A percentile compares a stretch with the other conserved stretches of the same genome.
These are phyloP conservation scores for Paracoccidioides brasiliensis DNA, from an alignment of 2,329 filamentous ascomycete species.

Conservation along the genomic window DNA sequence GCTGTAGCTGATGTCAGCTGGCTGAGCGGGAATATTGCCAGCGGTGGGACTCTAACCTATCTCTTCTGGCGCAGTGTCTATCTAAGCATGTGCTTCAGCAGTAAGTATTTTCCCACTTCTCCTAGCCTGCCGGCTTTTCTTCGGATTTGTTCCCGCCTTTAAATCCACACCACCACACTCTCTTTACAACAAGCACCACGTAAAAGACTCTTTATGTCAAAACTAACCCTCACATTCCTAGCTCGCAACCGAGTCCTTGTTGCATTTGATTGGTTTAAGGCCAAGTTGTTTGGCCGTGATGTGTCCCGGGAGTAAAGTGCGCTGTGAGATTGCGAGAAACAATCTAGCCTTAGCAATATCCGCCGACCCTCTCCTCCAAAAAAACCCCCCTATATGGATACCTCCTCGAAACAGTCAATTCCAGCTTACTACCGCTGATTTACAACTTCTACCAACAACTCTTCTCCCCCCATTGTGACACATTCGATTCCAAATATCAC, in stretches of 20 bases:
- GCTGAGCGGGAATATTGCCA: conserved; percentile 93
- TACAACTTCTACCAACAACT: too few species aligned
- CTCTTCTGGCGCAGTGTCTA: conserved; percentile 98
- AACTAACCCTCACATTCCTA: conserved; percentile 24
- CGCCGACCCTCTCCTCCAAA: neutral
- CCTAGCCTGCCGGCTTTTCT: neutral
- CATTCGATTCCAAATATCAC: too few species aligned
- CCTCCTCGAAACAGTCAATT: neutral
- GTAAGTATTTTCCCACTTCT: conserved; percentile 45
- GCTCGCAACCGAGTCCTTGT: conserved; percentile 91
- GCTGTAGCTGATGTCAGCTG: conserved; percentile 94
- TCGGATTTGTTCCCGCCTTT: neutral
- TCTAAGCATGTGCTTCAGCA: conserved; percentile 99
- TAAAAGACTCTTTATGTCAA: neutral
- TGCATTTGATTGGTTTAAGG: conserved; percentile 90
- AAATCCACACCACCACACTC: too few species aligned
- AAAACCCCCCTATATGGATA: neutral
- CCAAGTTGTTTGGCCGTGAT: conserved; percentile 90
- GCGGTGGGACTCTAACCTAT: conserved; percentile 86
- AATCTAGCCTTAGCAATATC: neutral
- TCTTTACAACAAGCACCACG: too few species aligned
- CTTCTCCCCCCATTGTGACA: too few species aligned
- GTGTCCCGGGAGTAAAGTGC: conserved; percentile 42
- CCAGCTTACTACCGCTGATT: neutral
- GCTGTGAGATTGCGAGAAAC: neutral